A percentile compares a stretch with the other conserved stretches of the same genome.
phyloP scores from a whole-genome alignment of 306 rosid genomes.

The Rosa chinensis region DNA sequence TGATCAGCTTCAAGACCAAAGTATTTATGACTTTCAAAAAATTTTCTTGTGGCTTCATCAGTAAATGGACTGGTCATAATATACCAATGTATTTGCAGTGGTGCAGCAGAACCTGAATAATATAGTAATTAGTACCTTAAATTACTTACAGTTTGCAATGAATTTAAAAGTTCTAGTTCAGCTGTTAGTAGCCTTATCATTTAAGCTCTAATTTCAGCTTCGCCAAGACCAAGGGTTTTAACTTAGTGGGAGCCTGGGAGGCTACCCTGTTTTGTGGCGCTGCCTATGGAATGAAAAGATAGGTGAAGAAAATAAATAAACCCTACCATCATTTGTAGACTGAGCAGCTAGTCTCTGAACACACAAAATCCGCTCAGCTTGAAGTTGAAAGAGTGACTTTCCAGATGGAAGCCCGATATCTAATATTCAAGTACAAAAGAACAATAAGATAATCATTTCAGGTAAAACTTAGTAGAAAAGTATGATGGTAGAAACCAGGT shows the following conservation, averaged over 20 bases:
- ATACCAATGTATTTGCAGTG: slow-evolving; percentile 86
- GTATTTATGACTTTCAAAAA: slow-evolving; percentile 78
- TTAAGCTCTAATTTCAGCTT: neutral
- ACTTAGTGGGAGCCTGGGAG: neutral
- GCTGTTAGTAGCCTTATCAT: neutral
- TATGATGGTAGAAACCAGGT: slow-evolving; percentile 19
- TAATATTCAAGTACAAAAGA: slow-evolving; percentile 29
- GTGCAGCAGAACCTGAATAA: slow-evolving; percentile 58
- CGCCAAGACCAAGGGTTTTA: neutral
- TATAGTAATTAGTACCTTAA: slow-evolving; percentile 12
- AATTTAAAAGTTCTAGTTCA: neutral
- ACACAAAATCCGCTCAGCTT: slow-evolving; percentile 96
- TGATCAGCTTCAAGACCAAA: slow-evolving; percentile 94
- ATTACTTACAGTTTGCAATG: neutral
- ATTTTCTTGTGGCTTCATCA: slow-evolving; percentile 82
- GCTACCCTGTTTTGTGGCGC: neutral
- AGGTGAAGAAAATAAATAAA: neutral
- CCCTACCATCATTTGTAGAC: slow-evolving; percentile 65
- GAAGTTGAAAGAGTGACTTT: slow-evolving; percentile 95
- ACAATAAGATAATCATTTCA: slow-evolving; percentile 7
- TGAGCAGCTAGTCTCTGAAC: slow-evolving; percentile 85
- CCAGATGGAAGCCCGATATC: slow-evolving; percentile 99
- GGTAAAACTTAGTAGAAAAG: neutral
- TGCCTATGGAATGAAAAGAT: slow-evolving; percentile 5
- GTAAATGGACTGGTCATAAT: slow-evolving; percentile 98